Conservation (phyloP, 2,329 filamentous ascomycete genomes). For the Xylariaceae sp. region DNA sequence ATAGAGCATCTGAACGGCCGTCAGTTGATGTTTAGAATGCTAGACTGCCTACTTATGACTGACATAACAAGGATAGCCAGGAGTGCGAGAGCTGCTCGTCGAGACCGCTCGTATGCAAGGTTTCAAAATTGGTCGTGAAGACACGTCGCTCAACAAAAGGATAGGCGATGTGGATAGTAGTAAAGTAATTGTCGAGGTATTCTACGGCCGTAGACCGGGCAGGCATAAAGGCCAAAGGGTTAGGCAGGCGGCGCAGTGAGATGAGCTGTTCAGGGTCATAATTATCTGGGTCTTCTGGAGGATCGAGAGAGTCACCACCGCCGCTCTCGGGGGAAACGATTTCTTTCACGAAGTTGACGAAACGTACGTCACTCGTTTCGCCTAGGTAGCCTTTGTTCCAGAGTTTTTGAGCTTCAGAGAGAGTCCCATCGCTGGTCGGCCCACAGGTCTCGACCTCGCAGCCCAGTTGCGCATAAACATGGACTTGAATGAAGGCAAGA, state of each 20-base stretch:
- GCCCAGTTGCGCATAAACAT: conserved; percentile 1
- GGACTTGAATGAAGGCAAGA: conserved; percentile 5
- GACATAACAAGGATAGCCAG: conserved; percentile 1
- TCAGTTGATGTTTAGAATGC: too few species aligned
- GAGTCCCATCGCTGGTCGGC: background rate
- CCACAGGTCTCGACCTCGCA: background rate
- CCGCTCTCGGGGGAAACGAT: background rate
- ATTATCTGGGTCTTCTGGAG: background rate
- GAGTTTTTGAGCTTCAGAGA: background rate
- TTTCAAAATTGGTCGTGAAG: background rate
- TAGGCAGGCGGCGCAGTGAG: background rate
- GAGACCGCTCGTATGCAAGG: too few species aligned
- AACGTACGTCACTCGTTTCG: conserved; percentile 3
- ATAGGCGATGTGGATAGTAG: conserved; percentile 2
- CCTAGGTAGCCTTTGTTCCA: background rate
- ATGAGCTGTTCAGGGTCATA: conserved; percentile 2
- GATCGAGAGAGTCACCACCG: background rate
- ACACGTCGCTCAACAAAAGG: background rate
- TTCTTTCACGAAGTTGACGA: conserved; percentile 1
- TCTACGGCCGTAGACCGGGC: background rate
- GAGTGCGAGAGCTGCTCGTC: too few species aligned
- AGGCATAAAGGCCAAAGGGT: conserved; percentile 1
- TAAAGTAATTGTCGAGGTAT: conserved; percentile 1
- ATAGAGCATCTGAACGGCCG: conserved; percentile 2
- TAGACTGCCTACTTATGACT: too few species aligned